Base-by-base conservation (phyloP, 2,329 filamentous ascomycete genomes). In the Chaetomium sp. region DNA sequence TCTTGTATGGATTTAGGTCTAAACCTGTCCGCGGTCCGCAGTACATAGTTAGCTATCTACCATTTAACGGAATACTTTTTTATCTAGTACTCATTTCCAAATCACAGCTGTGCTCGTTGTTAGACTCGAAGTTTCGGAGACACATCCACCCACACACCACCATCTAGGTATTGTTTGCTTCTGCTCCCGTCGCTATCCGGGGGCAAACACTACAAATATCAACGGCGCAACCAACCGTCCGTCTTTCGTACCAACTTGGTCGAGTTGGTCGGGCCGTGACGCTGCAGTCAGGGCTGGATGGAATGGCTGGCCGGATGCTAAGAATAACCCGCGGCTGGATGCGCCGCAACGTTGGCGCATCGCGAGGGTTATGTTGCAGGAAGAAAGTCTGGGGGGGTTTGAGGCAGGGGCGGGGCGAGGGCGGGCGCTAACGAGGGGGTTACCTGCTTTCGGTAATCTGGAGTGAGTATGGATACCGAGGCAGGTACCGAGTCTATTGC, bases 1-100 rank as follows among this genome's bases (percentile, higher is more conserved):
- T 53, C 21, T 47, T 47, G 45, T 47, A 47, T 47, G 45, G 45
- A 47, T 47, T 47, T 23, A 23, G 45, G 45, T 45, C 57, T 65
- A 33, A 16, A 47, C n/a, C 19, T 7, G 45, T 47, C 45, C 45
- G 42, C 8, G 16, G 49, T 51, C 23, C 23, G 23, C 27, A 53
- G 50, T 47, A 47, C 45, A 21, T 47, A 47, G n/a, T 8, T 47
- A 21, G n/a, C 45, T 47, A 47, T 9, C 9, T 47, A 47, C 21
- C 19, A 9, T 9, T 47, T 47, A 23, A 23, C 10, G 45, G n/a
- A 47, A 47, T 47, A 23, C n/a, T 23, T 21, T 21, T 23, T 47
- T 21, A n/a, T 23, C 45, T 47, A 23, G 45, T 23, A n/a, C n/a
- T 47, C 38, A 42, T 42, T 42, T 42, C 16, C 13, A 42, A 16